Conservation (phyloP, 805 yeast genomes). For the Jamesozyma hellenica region DNA sequence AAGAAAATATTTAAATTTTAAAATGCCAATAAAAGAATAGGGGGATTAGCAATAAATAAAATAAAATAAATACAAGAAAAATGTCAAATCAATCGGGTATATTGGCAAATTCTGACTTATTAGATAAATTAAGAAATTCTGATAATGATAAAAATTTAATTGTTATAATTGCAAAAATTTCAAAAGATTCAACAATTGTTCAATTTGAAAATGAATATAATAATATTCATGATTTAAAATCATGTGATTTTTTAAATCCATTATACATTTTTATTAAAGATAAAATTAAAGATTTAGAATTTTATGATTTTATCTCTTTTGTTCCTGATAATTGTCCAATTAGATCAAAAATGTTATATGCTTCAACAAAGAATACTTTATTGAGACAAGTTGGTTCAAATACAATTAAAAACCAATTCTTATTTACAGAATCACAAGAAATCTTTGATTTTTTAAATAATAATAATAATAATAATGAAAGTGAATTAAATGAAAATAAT, state of each 20-base stretch:
- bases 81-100: conserved; percentile 69
- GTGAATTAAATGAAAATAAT: conserved; percentile 5
- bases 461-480: conserved; percentile 6
- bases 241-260: conserved; percentile 34
- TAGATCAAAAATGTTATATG: conserved; percentile 83
- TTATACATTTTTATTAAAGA: conserved; percentile 41
- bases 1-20: too few relatives aligned
- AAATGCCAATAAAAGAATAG: too few relatives aligned
- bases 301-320: conserved; percentile 57
- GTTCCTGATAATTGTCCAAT: conserved; percentile 83
- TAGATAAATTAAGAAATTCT: conserved; percentile 12
- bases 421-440: conserved; percentile 30
- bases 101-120: conserved; percentile 22
- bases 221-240: conserved; percentile 35
- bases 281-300: conserved; percentile 9
- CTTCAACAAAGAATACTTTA: conserved; percentile 75
- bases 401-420: conserved; percentile 26
- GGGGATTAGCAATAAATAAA: too few relatives aligned
- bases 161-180: conserved; percentile 18
- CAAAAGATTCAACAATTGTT: conserved; percentile 18
- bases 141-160: conserved; percentile 2
- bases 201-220: conserved; percentile 8
- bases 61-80: neutral
- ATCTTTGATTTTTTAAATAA: conserved; percentile 14
- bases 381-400: conserved; percentile 61